phyloP scores from a whole-genome alignment of 2,329 filamentous ascomycete genomes.

The Calycina herbarum region DNA sequence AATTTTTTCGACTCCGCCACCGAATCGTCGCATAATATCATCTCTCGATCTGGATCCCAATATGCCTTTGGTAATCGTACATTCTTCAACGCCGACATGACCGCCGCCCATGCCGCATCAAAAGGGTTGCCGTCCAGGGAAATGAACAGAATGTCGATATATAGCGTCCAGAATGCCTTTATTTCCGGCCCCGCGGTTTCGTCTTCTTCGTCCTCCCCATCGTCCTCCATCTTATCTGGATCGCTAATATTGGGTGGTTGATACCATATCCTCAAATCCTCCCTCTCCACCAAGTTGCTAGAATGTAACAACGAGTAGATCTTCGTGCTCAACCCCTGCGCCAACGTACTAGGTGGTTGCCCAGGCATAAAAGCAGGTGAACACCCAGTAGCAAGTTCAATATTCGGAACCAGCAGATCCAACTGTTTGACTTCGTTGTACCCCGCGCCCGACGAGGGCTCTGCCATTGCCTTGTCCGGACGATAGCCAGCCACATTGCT shows the following conservation, averaged over 20 bases:
- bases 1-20: conserved; percentile 56
- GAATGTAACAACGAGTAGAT: conserved; percentile 75
- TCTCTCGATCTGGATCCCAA: conserved; percentile 82
- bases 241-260: conserved; percentile 49
- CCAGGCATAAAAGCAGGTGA: conserved; percentile 84
- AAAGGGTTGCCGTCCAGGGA: conserved; percentile 90
- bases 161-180: conserved; percentile 92
- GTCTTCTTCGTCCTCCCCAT: conserved; percentile 35
- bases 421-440: conserved; percentile 54
- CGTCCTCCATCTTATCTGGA: conserved; percentile 45
- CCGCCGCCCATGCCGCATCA: conserved; percentile 84
- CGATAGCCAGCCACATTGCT: conserved; percentile 71
- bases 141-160: conserved; percentile 93
- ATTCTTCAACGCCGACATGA: conserved; percentile 77
- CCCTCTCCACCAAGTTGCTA: conserved; percentile 62
- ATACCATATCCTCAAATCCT: conserved; percentile 74
- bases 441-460: conserved; percentile 37
- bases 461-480: conserved; percentile 39
- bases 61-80: conserved; percentile 75
- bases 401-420: conserved; percentile 85
- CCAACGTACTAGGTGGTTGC: conserved; percentile 73
- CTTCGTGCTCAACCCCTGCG: conserved; percentile 79
- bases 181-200: conserved; percentile 47
- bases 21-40: conserved; percentile 71
- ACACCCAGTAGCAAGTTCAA: conserved; percentile 89